Evolutionary conservation across 1,139 yeast species (phyloP).

Genomic region (Protomyces arabidopsidicola): DNA sequence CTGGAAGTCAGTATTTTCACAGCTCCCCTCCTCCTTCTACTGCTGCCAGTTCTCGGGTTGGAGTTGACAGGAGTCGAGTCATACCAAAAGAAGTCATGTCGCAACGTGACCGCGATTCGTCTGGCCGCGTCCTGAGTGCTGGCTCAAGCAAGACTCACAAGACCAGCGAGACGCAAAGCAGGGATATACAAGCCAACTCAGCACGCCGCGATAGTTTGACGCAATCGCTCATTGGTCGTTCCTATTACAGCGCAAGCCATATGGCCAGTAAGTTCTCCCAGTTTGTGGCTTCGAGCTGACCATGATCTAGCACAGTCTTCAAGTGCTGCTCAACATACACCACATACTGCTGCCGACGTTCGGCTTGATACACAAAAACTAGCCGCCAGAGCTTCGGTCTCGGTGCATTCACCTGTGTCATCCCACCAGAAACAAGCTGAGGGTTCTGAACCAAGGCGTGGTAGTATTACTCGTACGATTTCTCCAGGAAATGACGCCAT

Average conservation of each 20-base stretch:
- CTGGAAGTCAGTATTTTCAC: too few relatives aligned
- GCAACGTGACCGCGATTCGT: not conserved
- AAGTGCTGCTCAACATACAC: not conserved
- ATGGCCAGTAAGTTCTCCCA: not conserved
- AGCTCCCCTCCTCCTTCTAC: too few relatives aligned
- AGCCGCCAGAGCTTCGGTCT: conserved; percentile 14
- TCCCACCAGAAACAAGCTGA: not conserved
- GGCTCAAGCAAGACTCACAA: not conserved
- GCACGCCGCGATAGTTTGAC: not conserved
- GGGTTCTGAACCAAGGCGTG: not conserved
- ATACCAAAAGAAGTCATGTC: not conserved
- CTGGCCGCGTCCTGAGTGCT: not conserved
- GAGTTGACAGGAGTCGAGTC: too few relatives aligned
- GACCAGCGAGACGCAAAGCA: not conserved
- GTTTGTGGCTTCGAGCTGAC: not conserved
- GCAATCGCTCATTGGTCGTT: not conserved
- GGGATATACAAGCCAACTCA: not conserved
- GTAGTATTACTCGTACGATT: not conserved
- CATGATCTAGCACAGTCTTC: not conserved
- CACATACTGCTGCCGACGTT: not conserved
- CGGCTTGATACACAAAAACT: conserved; percentile 21
- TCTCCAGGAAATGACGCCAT: not conserved
- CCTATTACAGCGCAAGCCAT: not conserved
- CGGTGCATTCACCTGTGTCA: not conserved
- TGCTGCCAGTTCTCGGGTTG: too few relatives aligned